Evolutionary conservation across 2,329 filamentous ascomycete species (phyloP), one percentile per base, ranked within the genome.

Genomic region (Trichothecium sympodiale): DNA sequence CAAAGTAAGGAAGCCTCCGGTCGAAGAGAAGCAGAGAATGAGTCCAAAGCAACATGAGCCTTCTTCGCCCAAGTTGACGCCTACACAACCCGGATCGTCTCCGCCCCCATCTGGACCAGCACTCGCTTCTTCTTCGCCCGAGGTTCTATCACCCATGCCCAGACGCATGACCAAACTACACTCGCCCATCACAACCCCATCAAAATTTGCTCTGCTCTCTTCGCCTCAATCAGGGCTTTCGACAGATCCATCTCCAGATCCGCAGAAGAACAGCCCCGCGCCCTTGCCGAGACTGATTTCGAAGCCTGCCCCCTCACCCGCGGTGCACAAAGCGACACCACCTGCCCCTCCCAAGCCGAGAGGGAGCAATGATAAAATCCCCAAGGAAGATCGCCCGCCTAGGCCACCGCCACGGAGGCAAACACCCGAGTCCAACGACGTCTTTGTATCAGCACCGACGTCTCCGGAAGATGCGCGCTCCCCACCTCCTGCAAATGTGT

Each of bases 321-420:
- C 34, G 17, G 30, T 28, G 6, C 12, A 40, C 4, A 44, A 41
- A 31, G 16, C 46, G 8, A 48, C 52, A 12, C 51, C 60, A 12
- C 60, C 62, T 1, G 55, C 56, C 13, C 59, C 59, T 2, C 59
- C 59, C 3, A 50, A 59, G 29, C 55, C 55, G 8, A 46, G 57
- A 3, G 53, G 51, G 3, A 46, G 47, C 20, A 45, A 43, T 14
- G 49, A 18, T 41, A 43, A 27, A 10, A 7, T n/a, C 28, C 28
- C 8, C 12, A n/a, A 9, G 23, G 18, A 17, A 30, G 20, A 14
- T 39, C 37, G 29, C 23, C 28, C 28, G 23, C 33, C 28, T 27
- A 16, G 18, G 37, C n/a, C 10, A 25, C 37, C 13, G 29, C n/a
- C 14, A 4, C 27, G 17, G 40, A 40, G n/a, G 32, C 46, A 38